These are phyloP conservation scores for Boletus calvinii DNA, from an alignment of 1,284 basidiomycete species.

Conservation along the genomic window DNA sequence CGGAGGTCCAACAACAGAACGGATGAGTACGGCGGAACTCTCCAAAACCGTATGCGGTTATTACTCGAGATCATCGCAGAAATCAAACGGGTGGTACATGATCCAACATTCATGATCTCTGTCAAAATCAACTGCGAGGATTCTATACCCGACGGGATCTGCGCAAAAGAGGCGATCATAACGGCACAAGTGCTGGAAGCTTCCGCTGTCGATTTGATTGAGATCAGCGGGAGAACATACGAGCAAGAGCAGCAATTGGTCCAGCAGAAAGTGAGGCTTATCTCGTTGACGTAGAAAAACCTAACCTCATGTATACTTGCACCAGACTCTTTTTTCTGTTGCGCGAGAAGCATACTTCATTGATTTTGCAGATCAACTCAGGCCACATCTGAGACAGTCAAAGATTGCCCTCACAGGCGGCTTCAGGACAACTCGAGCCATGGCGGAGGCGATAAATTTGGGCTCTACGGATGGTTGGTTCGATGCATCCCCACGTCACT, in stretches of 20 bases:
- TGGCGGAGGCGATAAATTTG: slow-evolving; percentile 38
- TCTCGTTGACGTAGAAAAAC: slow-evolving; percentile 15
- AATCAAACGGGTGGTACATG: slow-evolving; percentile 30
- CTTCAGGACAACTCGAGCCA: slow-evolving; percentile 42
- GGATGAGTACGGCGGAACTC: slow-evolving; percentile 51
- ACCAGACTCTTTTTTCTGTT: slow-evolving; percentile 33
- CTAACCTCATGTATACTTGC: neutral
- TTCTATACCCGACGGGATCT: slow-evolving; percentile 22
- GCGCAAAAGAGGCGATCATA: slow-evolving; percentile 41
- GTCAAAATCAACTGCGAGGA: slow-evolving; percentile 49
- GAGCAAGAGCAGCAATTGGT: slow-evolving; percentile 31
- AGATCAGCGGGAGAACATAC: slow-evolving; percentile 46
- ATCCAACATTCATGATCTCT: slow-evolving; percentile 40
- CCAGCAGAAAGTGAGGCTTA: slow-evolving; percentile 16
- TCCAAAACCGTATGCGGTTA: slow-evolving; percentile 44
- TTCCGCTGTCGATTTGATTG: slow-evolving; percentile 49
- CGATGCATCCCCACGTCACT: neutral
- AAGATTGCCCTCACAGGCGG: slow-evolving; percentile 48
- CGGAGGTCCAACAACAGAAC: slow-evolving; percentile 46
- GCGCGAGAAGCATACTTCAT: slow-evolving; percentile 41
- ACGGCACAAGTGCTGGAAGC: slow-evolving; percentile 45
- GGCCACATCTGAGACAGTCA: slow-evolving; percentile 35
- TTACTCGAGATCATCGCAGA: slow-evolving; percentile 40
- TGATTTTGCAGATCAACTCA: slow-evolving; percentile 42
- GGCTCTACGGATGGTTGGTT: slow-evolving; percentile 34